Evolutionary conservation across 2,329 filamentous ascomycete genomes (phyloP).

Genomic region (Aspergillus arachidicola): DNA sequence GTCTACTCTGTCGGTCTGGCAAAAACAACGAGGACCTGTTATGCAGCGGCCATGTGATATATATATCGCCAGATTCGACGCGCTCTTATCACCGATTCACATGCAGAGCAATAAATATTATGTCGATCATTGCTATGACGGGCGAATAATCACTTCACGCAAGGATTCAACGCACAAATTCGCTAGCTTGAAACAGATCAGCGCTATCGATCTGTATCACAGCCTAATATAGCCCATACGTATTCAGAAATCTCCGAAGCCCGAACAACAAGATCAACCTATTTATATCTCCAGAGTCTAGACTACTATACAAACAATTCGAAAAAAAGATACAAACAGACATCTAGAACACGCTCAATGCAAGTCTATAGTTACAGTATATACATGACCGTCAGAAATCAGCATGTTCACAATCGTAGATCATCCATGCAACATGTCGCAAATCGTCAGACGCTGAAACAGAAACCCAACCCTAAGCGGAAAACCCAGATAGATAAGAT

Average conservation of each 20-base stretch:
- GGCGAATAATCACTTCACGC: not conserved
- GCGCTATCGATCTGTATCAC: not conserved
- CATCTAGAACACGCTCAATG: not conserved
- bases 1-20: not conserved
- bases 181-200: not conserved
- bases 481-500: not conserved
- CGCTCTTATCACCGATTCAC: not conserved
- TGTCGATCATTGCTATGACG: not conserved
- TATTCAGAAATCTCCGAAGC: not conserved
- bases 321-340: not conserved
- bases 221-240: not conserved
- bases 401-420: not conserved
- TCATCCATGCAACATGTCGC: not conserved
- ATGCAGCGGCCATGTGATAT: not conserved
- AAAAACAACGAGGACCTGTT: not conserved
- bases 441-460: conserved; percentile 1
- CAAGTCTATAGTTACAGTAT: not conserved
- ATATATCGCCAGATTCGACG: not conserved
- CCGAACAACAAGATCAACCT: not conserved
- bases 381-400: not conserved
- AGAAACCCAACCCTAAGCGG: not conserved
- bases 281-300: not conserved
- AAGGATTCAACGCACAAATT: not conserved
- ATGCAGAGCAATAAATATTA: not conserved
- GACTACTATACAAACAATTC: not conserved